Base-by-base conservation (phyloP, 345 rosid species). In the Turnera subulata region DNA sequence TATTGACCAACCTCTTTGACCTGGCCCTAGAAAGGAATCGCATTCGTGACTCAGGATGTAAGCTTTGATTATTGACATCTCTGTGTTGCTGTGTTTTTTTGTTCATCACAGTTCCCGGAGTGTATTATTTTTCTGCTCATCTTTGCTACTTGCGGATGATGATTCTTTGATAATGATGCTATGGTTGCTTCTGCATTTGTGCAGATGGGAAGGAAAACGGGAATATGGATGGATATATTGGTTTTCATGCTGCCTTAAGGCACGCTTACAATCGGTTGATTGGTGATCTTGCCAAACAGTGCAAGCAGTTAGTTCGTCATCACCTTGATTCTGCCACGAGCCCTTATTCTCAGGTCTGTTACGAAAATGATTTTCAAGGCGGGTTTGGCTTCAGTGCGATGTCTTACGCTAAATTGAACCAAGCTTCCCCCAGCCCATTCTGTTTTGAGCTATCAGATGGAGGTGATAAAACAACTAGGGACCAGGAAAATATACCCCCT, bases 271-370 rank as follows among this genome's bases (percentile, higher is more conserved):
- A 46, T 61, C 80, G 82, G 17, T 87, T 93, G 56, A 74, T 93
- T 59, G 82, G 72, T 71, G 86, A 87, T 50, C 88, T 87, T 37
- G 79, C 96, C 9, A 85, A 85, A 76, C 85, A 89, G 53, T 87
- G 99, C 80, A 89, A 87, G 82, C 87, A 89, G 58, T 64, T 89
- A 65, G 88, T 85, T 60, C 77, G 90, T 57, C 97, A 93, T 65
- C 99, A 89, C 73, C 94, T 89, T 50, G 94, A 93, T 80, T 93
- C 99, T 32, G 97, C 81, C 24, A 93, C 97, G 4, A 89, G 99
- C 48, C 88, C 97, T 68, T 89, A 93, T 64, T 93, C 97, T 52
- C 89, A 76, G 78, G 94, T 87, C 42, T 89, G 91, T 62, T 93
- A 87, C 52, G 97, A 87, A 77, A 83, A 69, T 47, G 81, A 77